Evolutionary conservation across 129 eudicot species (phyloP).

Genomic region (Flaveria bidentis): DNA sequence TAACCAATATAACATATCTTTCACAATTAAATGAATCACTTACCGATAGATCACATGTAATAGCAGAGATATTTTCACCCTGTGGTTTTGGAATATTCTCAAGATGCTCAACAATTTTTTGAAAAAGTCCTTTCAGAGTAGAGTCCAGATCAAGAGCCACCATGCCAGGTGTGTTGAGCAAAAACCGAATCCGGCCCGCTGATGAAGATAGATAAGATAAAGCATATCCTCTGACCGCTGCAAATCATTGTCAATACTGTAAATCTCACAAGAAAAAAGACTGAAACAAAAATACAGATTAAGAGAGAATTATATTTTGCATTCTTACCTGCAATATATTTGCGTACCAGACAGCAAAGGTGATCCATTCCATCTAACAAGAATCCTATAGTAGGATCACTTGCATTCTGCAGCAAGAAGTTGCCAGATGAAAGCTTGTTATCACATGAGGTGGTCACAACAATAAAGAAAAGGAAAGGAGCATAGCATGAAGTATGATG

Average conservation of each 20-base stretch:
- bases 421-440: constrained; percentile 26
- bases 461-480: background rate
- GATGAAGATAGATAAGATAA: constrained; percentile 93
- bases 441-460: background rate
- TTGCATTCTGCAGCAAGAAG: constrained; percentile 79
- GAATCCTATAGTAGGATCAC: constrained; percentile 96
- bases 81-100: constrained; percentile 98
- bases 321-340: constrained; percentile 92
- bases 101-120: constrained; percentile 87
- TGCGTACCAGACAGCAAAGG: constrained; percentile 97
- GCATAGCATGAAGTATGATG: constrained; percentile 16
- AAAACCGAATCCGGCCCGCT: constrained; percentile 85
- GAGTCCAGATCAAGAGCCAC: constrained; percentile 98
- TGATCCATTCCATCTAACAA: constrained; percentile 96
- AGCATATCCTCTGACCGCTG: constrained; percentile 98
- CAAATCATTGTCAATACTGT: constrained; percentile 29
- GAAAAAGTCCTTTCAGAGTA: constrained; percentile 88
- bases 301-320: background rate
- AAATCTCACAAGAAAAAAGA: background rate
- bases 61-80: constrained; percentile 95
- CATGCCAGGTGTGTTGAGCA: constrained; percentile 98
- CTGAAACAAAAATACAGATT: background rate
- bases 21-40: constrained; percentile 27
- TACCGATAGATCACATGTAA: constrained; percentile 94
- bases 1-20: background rate